A percentile compares a stretch with the other conserved stretches of the same genome.
These are phyloP conservation scores for Calocybe indica DNA, from an alignment of 768 basidiomycete genomes.

Conservation along the genomic window DNA sequence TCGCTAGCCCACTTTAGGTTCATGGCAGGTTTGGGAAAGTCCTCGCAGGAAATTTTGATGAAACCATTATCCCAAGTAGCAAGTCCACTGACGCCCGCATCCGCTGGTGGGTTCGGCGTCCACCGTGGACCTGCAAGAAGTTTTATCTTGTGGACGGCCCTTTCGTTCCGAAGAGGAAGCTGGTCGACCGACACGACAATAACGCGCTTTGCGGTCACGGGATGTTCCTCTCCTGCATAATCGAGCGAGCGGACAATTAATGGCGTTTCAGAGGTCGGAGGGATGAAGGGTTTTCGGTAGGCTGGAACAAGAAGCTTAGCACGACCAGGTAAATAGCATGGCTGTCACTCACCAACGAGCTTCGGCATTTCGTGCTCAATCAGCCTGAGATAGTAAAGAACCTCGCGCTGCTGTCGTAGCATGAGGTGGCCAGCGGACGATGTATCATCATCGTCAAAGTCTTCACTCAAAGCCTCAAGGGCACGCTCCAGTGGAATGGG, in stretches of 20 bases:
- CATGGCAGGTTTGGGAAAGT: conserved; percentile 75
- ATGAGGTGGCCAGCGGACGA: conserved; percentile 67
- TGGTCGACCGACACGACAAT: conserved; percentile 71
- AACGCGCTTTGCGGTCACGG: conserved; percentile 61
- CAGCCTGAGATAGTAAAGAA: conserved; percentile 73
- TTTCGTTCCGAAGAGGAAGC: conserved; percentile 58
- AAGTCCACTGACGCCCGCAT: conserved; percentile 53
- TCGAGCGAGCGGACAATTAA: conserved; percentile 69
- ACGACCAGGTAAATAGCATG: not conserved
- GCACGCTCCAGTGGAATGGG: conserved; percentile 32
- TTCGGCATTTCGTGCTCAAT: conserved; percentile 88
- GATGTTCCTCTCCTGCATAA: conserved; percentile 75
- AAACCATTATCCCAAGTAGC: conserved; percentile 63
- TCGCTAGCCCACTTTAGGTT: conserved; percentile 96
- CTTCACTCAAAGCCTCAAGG: conserved; percentile 37
- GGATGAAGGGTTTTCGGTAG: conserved; percentile 74
- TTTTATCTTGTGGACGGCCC: conserved; percentile 78
- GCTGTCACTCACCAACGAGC: conserved; percentile 58
- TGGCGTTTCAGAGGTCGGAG: conserved; percentile 52
- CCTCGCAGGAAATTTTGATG: conserved; percentile 88
- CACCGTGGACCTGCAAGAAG: conserved; percentile 87
- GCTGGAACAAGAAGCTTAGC: conserved; percentile 34
- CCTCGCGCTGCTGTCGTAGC: conserved; percentile 67
- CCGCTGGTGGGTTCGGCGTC: conserved; percentile 66
- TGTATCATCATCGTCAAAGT: conserved; percentile 54